These are phyloP conservation scores for Candida dendrica DNA, from an alignment of 805 yeast genomes.

Conservation along the genomic window DNA sequence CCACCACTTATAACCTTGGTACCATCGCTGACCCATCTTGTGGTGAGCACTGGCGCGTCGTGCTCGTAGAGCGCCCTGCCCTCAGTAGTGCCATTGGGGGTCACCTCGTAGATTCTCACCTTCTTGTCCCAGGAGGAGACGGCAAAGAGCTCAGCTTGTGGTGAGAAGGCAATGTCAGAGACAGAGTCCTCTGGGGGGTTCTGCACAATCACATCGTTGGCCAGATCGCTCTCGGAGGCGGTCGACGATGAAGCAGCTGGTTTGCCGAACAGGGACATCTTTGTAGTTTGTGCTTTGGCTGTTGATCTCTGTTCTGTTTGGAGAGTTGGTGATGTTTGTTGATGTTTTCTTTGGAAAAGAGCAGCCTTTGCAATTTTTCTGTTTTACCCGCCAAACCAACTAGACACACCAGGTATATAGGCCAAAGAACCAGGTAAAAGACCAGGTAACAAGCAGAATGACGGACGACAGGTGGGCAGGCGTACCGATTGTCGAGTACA, in stretches of 20 bases:
- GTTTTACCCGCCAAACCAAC: no score
- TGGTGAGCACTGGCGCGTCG: constrained; percentile 76
- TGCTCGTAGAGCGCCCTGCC: constrained; percentile 89
- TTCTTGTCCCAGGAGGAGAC: constrained; percentile 93
- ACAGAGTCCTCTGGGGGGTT: constrained; percentile 92
- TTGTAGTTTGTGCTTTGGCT: not conserved
- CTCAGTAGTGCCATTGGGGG: constrained; percentile 67
- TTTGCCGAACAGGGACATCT: constrained; percentile 32
- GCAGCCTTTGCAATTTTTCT: no score
- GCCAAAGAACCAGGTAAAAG: no score
- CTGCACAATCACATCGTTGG: constrained; percentile 61
- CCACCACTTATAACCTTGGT: constrained; percentile 85
- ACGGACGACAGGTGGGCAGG: not conserved
- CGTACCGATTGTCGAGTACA: not conserved
- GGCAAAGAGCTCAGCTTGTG: constrained; percentile 72
- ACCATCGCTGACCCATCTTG: constrained; percentile 85
- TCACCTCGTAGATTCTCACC: constrained; percentile 85
- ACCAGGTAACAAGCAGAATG: not conserved
- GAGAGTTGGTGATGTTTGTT: no score
- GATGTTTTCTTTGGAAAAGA: no score
- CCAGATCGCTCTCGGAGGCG: constrained; percentile 37
- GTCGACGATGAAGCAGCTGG: constrained; percentile 17
- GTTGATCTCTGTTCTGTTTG: no score
- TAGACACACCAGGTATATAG: no score
- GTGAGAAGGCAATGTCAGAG: constrained; percentile 77